Base-by-base conservation (phyloP, 345 rosid species). In the Ricinus communis region DNA sequence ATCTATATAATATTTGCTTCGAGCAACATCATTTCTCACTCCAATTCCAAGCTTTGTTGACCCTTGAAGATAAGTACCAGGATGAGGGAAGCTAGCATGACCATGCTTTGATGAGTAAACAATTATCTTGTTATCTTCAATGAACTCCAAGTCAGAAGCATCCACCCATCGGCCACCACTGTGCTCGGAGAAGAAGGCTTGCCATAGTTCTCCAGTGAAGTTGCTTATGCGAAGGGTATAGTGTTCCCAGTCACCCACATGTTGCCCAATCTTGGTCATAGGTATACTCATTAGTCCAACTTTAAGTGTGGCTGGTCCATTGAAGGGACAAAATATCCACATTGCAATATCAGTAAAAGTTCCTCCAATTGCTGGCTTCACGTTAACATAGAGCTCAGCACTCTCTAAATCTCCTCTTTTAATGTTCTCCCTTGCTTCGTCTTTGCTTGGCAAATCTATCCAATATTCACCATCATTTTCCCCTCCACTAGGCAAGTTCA, bases 271-370 rank as follows among this genome's bases (percentile, higher is more conserved):
- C 67, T 82, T 86, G 46, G 78, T 87, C 96, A 93, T 87, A 9
- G 76, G 85, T 49, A 93, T 64, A 47, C 70, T 93, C 88, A 89
- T 72, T 13, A 82, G 21, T 50, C 96, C 98, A 43, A 91, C 71
- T 82, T 93, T 93, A 50, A 93, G 90, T 16, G 93, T 89, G 24
- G 87, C 90, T 0, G 97, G 94, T 41, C 98, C 97, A 60, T 93
- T 93, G 76, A 93, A 91, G 52, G 98, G 98, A 25, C 96, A 88
- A 75, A 91, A 93, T 31, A 91, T 76, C 98, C 98, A 91, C 97
- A 93, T 93, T 30, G 70, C 96, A 1, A 93, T 75, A 76, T 93
- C 98, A 0, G 98, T 91, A 79, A 89, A 93, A 24, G 96, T 85
- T 63, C 98, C 98, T 60, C 98, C 98, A 0, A 88, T 66, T 33